Evolutionary conservation across 1,139 yeast species (phyloP).

Genomic region (Candida pseudoviswanathii): DNA sequence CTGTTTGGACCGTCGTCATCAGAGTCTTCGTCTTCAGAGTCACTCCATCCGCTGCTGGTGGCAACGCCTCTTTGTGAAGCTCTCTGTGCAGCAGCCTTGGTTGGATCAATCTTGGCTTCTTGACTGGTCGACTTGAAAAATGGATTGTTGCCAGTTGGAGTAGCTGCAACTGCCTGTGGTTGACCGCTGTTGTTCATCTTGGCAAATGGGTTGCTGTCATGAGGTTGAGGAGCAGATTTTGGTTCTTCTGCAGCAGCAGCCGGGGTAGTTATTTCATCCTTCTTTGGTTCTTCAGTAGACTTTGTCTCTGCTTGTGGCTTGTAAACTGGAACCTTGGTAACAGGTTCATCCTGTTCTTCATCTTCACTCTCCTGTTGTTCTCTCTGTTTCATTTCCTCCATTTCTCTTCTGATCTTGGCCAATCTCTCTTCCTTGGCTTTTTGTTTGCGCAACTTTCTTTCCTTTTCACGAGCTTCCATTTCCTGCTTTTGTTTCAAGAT

Average conservation of each 20-base stretch:
- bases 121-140: conserved; percentile 53
- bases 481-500: conserved; percentile 50
- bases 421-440: conserved; percentile 56
- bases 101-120: conserved; percentile 45
- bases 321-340: conserved; percentile 24
- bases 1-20: conserved; percentile 52
- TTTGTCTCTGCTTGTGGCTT: conserved; percentile 8
- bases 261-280: conserved; percentile 6
- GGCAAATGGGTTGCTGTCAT: conserved; percentile 39
- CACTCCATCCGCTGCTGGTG: conserved; percentile 60
- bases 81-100: conserved; percentile 64
- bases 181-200: conserved; percentile 16
- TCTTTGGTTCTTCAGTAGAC: conserved; percentile 11
- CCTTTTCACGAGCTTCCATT: conserved; percentile 50
- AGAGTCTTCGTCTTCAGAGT: conserved; percentile 55
- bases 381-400: conserved; percentile 54
- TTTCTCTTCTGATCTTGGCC: conserved; percentile 62
- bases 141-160: conserved; percentile 29
- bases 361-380: conserved; percentile 40
- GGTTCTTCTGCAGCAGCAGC: conserved; percentile 5
- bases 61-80: conserved; percentile 62
- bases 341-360: conserved; percentile 33
- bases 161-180: conserved; percentile 12
- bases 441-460: conserved; percentile 49
- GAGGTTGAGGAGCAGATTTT: conserved; percentile 12